phyloP scores from a whole-genome alignment of 1,284 basidiomycete genomes.

The Gymnopus androsaceus region DNA sequence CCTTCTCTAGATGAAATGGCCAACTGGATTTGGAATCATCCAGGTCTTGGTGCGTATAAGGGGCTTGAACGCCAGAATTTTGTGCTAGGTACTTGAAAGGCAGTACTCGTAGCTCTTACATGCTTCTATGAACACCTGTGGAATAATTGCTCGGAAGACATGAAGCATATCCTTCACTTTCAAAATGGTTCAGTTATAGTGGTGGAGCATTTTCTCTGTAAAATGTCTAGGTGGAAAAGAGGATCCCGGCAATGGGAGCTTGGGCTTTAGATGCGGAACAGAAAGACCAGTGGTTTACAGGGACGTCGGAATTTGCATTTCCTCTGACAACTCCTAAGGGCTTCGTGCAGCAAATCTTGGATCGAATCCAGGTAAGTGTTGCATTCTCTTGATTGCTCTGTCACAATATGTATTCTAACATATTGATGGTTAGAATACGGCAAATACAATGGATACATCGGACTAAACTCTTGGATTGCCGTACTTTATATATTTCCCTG shows the following conservation, averaged over 20 bases:
- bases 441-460: no score
- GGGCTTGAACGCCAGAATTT: neutral
- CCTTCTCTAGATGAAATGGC: constrained; percentile 2
- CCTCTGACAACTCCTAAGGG: neutral
- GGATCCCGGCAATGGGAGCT: neutral
- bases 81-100: neutral
- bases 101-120: neutral
- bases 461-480: no score
- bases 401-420: no score
- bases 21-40: constrained; percentile 1
- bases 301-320: neutral
- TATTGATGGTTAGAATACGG: no score
- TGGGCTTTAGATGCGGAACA: neutral
- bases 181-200: neutral
- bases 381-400: no score
- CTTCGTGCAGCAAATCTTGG: neutral
- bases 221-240: neutral
- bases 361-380: neutral
- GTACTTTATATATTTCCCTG: no score
- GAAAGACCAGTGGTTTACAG: neutral
- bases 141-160: no score
- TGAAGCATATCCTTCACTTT: neutral
- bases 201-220: neutral
- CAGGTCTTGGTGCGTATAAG: neutral
- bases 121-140: neutral